Evolutionary conservation across 495 filamentous ascomycete genomes (phyloP).

Genomic region (Annulohypoxylon stygium): DNA sequence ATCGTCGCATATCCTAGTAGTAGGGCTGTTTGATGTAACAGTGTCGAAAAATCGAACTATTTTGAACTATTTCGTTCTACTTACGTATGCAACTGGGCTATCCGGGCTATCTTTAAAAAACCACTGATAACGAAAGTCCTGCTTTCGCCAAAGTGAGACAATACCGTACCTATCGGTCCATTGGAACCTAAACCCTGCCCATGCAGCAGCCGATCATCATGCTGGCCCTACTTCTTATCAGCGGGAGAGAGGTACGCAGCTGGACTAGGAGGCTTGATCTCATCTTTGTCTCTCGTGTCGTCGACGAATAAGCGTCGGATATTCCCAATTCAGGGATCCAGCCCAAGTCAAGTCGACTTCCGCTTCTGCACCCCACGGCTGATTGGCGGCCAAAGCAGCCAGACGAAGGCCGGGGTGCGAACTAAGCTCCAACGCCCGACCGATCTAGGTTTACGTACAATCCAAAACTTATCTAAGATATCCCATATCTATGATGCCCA

Average conservation of each 20-base stretch:
- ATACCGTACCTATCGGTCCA: slow-evolving; percentile 11
- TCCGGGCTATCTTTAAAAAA: neutral
- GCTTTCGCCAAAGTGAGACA: slow-evolving; percentile 11
- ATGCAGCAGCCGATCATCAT: slow-evolving; percentile 23
- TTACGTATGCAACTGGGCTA: slow-evolving; percentile 4
- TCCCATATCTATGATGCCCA: neutral
- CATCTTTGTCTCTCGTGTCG: neutral
- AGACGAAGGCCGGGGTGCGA: neutral
- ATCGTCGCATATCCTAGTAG: neutral
- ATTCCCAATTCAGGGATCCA: slow-evolving; percentile 14
- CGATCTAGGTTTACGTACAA: neutral
- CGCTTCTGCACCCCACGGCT: slow-evolving; percentile 36
- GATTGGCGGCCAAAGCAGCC: slow-evolving; percentile 2
- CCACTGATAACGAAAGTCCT: slow-evolving; percentile 6
- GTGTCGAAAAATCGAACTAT: slow-evolving; percentile 1
- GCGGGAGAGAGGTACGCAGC: slow-evolving; percentile 12
- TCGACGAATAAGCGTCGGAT: slow-evolving; percentile 25
- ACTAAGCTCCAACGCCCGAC: slow-evolving; percentile 1
- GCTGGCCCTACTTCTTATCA: slow-evolving; percentile 29
- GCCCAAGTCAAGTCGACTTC: slow-evolving; percentile 4
- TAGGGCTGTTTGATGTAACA: neutral
- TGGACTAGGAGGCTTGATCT: slow-evolving; percentile 5
- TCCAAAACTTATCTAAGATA: slow-evolving; percentile 34
- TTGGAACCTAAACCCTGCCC: neutral
- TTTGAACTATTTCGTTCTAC: neutral